Base-by-base conservation (phyloP, 2,329 filamentous ascomycete genomes). In the Arthroderma uncinatum region DNA sequence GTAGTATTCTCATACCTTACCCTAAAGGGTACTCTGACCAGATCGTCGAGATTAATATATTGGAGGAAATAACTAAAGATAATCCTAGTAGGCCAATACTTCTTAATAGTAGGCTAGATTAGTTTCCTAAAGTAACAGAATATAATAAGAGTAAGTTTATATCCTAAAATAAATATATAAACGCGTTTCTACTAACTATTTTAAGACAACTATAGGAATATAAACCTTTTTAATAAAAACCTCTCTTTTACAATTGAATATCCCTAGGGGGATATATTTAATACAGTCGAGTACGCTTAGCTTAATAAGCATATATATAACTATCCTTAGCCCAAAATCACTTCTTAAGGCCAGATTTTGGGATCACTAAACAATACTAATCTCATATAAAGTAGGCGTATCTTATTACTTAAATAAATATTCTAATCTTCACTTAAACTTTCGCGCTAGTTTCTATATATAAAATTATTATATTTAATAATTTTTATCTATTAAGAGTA, bases 281-380 rank as follows among this genome's bases (percentile, higher is more conserved):
- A 44, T 14, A 44, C 21, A n/a, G n/a, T 16, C 5, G 40, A 44
- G 5, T 44, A 16, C 21, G n/a, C 40, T 14, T 44, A 14, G 40
- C 21, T 10, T 30, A 19, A 23, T 16, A 8, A 25, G 6, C 4
- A 39, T 39, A 9, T 30, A 21, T 7, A n/a, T 8, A 14, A 44
- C n/a, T 48, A 48, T 48, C 16, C 44, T 23, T 48, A n/a, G 44
- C 44, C 44, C 25, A 7, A 4, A 48, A n/a, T 19, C 10, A 23
- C 25, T 30, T 8, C 14, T 48, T 48, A 8, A n/a, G n/a, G 40
- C 36, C 53, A 48, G 54, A 48, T 16, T 48, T 47, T 21, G 54
- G 54, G 16, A 56, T 56, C 7, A 56, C 16, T 14, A 56, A 28
- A 48, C 54, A 47, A 9, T 57, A 57, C 42, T 42, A 57, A 25